Conservation (phyloP, 2,329 filamentous ascomycete genomes). For the Paramyrothecium roridum region DNA sequence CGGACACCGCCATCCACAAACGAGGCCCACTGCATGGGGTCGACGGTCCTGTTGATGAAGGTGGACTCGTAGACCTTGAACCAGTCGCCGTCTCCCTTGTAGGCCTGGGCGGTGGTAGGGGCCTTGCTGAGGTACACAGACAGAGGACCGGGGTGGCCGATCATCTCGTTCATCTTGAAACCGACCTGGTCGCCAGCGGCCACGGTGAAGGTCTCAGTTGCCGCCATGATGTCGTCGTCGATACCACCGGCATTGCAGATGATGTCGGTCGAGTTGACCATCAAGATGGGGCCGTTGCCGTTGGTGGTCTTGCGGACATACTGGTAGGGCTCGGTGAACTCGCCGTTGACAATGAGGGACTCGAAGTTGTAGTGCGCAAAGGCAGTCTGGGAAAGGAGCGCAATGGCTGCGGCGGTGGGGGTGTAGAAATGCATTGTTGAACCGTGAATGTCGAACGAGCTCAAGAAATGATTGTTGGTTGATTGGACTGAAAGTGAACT, state of each 20-base stretch:
- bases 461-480: too few species aligned
- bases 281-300: slow-evolving; percentile 1
- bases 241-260: neutral
- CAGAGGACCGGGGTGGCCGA: slow-evolving; percentile 1
- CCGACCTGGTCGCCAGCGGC: neutral
- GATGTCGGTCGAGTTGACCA: neutral
- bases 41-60: neutral
- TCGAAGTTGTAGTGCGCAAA: slow-evolving; percentile 14
- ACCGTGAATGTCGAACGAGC: too few species aligned
- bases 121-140: neutral
- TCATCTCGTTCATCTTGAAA: neutral
- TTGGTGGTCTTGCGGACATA: slow-evolving; percentile 13
- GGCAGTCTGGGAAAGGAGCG: slow-evolving; percentile 1
- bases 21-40: neutral
- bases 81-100: neutral
- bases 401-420: too few species aligned
- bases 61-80: neutral
- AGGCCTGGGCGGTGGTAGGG: neutral
- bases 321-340: slow-evolving; percentile 11
- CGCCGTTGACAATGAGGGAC: slow-evolving; percentile 13
- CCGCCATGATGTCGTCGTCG: neutral
- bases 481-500: too few species aligned
- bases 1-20: too few species aligned
- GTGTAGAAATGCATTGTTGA: too few species aligned
- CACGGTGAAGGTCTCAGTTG: neutral